phyloP scores from a whole-genome alignment of 768 basidiomycete species.

The Cytidiella melzeri region DNA sequence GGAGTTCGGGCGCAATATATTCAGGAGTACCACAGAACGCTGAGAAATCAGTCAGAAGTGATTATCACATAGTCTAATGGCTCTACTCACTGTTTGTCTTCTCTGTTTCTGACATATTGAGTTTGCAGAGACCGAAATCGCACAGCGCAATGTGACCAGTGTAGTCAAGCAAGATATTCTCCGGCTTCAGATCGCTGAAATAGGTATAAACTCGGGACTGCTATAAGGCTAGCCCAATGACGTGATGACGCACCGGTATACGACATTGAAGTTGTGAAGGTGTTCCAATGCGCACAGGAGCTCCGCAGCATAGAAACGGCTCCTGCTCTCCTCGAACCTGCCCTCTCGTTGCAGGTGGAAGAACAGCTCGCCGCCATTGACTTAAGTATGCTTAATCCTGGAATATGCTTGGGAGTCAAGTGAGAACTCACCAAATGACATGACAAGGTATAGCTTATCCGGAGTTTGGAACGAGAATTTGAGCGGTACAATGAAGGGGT shows the following conservation, averaged over 20 bases:
- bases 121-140: slow-evolving; percentile 94
- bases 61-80: not conserved
- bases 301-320: slow-evolving; percentile 98
- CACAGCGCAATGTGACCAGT: slow-evolving; percentile 97
- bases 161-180: slow-evolving; percentile 96
- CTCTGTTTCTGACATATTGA: slow-evolving; percentile 97
- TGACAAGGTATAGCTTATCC: slow-evolving; percentile 94
- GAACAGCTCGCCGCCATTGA: slow-evolving; percentile 97
- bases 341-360: slow-evolving; percentile 97
- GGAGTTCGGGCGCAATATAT: slow-evolving; percentile 95
- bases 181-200: slow-evolving; percentile 81
- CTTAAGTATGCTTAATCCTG: slow-evolving; percentile 30
- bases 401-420: not conserved
- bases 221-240: slow-evolving; percentile 5
- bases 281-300: slow-evolving; percentile 92
- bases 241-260: slow-evolving; percentile 67
- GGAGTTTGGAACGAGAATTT: slow-evolving; percentile 99
- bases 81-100: slow-evolving; percentile 83
- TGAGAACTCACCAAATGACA: slow-evolving; percentile 76
- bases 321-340: slow-evolving; percentile 89
- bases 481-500: slow-evolving; percentile 97
- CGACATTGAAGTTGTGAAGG: slow-evolving; percentile 95
- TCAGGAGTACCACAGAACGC: slow-evolving; percentile 99
- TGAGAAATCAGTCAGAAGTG: slow-evolving; percentile 23
- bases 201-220: not conserved